Percentiles rank a stretch among this genome's conserved stretches.
Conservation (phyloP, 805 yeast genomes). For the Starmerella scarabaei region DNA sequence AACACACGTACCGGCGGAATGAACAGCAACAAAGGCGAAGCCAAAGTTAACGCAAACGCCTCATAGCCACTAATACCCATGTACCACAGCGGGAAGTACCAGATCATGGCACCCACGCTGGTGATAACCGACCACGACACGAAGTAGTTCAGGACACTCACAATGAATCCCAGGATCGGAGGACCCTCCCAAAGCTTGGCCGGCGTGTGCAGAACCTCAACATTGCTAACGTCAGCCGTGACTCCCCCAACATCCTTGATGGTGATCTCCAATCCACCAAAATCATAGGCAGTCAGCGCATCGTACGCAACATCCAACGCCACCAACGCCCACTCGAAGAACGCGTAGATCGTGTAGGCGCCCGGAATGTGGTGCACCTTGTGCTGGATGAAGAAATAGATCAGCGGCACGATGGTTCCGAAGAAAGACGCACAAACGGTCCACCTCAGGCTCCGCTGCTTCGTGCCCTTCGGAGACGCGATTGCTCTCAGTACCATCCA, state of each 20-base stretch:
- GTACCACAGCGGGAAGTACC: constrained; percentile 97
- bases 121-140: constrained; percentile 79
- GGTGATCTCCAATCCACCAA: constrained; percentile 43
- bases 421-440: constrained; percentile 51
- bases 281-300: constrained; percentile 61
- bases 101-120: constrained; percentile 69
- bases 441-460: constrained; percentile 36
- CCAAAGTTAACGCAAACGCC: constrained; percentile 32
- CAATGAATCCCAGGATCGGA: constrained; percentile 23
- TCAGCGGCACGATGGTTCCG: constrained; percentile 60
- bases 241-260: constrained; percentile 25
- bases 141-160: constrained; percentile 45
- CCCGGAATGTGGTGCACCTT: constrained; percentile 78
- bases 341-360: constrained; percentile 91
- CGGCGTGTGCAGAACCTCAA: constrained; percentile 14
- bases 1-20: constrained; percentile 34
- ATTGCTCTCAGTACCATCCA: constrained; percentile 62
- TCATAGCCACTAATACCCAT: constrained; percentile 97
- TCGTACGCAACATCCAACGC: constrained; percentile 76
- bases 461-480: constrained; percentile 37
- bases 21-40: constrained; percentile 39
- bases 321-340: constrained; percentile 86
- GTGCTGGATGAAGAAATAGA: constrained; percentile 85
- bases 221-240: constrained; percentile 13
- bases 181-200: constrained; percentile 21